These are phyloP conservation scores for Clitopilus hobsonii DNA, from an alignment of 768 basidiomycete species.

Conservation along the genomic window DNA sequence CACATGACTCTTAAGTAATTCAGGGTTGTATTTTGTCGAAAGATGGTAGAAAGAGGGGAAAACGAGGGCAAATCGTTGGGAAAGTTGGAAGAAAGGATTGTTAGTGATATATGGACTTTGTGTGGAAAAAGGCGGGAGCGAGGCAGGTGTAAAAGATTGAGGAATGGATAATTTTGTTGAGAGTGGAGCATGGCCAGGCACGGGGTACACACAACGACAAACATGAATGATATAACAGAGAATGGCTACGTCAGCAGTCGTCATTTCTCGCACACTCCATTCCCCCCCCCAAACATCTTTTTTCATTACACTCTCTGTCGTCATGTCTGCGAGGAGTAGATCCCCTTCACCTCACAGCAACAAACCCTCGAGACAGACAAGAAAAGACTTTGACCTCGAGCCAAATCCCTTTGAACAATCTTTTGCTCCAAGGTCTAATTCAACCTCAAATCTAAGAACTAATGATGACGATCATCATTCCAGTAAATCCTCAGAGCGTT, in stretches of 20 bases:
- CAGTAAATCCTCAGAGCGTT: conserved; percentile 21
- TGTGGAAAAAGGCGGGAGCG: neutral
- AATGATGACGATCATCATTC: conserved; percentile 18
- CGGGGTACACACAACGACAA: conserved; percentile 22
- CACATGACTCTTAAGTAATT: conserved; percentile 40
- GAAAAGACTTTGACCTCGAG: conserved; percentile 71
- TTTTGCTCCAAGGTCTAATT: conserved; percentile 53
- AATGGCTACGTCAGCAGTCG: conserved; percentile 45
- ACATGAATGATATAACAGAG: conserved; percentile 34
- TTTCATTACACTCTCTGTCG: conserved; percentile 18
- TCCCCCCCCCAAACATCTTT: conserved; percentile 13
- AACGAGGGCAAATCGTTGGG: neutral
- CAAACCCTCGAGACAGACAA: conserved; percentile 38
- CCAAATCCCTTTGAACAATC: conserved; percentile 96
- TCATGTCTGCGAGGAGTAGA: conserved; percentile 36
- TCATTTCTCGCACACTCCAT: conserved; percentile 23
- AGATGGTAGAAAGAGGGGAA: neutral
- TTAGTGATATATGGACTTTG: neutral
- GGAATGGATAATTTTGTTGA: conserved; percentile 11
- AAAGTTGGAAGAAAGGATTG: neutral
- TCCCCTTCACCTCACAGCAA: conserved; percentile 26
- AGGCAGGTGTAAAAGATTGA: neutral
- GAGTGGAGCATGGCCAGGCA: conserved; percentile 20
- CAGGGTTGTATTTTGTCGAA: conserved; percentile 13
- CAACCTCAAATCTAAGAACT: conserved; percentile 25